Evolutionary conservation across 192 early-diverging fungal species (phyloP), one percentile per base, ranked within the genome.

Genomic region (Coemansia sp.): DNA sequence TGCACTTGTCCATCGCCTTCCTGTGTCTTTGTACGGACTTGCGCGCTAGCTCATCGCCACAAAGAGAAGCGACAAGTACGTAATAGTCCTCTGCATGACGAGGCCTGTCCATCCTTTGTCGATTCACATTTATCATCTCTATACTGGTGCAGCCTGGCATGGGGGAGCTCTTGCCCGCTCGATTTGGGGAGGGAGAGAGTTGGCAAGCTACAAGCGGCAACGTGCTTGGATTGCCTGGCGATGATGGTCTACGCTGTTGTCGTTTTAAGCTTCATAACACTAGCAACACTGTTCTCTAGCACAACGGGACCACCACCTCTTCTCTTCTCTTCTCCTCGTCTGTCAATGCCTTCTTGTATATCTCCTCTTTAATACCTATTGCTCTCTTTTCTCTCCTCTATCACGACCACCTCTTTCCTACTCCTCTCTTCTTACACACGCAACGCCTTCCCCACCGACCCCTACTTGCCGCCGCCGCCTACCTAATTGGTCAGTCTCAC

Each of bases 181-280:
- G 27, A 54, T 54, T 54, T 54, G 51, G 27, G 51, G 51, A 54
- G 51, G 51, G 51, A 54, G 49, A 51, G 51, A 49, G 47, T 47
- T 47, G 45, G 24, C 45, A 47, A 24, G 45, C 27, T 49, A 49
- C 24, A 24, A 29, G 24, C 27, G 51, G 29, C 27, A 54, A 54
- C 51, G 51, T 54, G 51, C 51, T 54, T 32, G 51, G 25, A 5
- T 24, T 51, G 19, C 47, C 14, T 51, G 47, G 10, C 29, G 51
- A 54, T 17, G 27, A 35, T 35, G 17, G 12, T 6, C 0, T 53
- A 6, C 6, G 51, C 51, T 53, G 51, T 53, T 53, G 25, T 53
- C 51, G 27, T 53, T 53, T 53, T 27, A 25, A 31, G 51, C 51
- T 32, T 31, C 51, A 53, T 29, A 54, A 54, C 51, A 49, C 47